Evolutionary conservation across 2,329 filamentous ascomycete species (phyloP).

Genomic region (Aspergillus tanneri): DNA sequence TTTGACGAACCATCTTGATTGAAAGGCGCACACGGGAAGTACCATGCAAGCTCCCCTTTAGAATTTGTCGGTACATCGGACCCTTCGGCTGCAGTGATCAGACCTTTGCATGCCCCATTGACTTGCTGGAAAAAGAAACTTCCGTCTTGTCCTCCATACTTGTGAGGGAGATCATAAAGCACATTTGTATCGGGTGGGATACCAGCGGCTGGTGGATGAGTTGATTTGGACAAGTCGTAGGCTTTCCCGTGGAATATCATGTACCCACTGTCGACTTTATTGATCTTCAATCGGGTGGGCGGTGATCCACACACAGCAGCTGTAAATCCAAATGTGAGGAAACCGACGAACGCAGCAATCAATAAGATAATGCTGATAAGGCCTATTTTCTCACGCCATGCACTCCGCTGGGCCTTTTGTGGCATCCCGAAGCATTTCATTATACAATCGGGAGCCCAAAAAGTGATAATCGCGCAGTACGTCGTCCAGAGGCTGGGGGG

Average conservation of each 20-base stretch:
- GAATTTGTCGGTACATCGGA: slow-evolving; percentile 79
- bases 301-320: slow-evolving; percentile 77
- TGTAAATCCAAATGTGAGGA: slow-evolving; percentile 95
- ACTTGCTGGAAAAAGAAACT: slow-evolving; percentile 99
- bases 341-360: slow-evolving; percentile 88
- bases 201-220: slow-evolving; percentile 76
- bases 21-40: slow-evolving; percentile 89
- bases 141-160: slow-evolving; percentile 83
- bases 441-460: slow-evolving; percentile 87
- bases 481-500: slow-evolving; percentile 91
- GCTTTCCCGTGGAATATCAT: slow-evolving; percentile 96
- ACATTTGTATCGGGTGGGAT: slow-evolving; percentile 76
- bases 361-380: slow-evolving; percentile 87
- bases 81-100: slow-evolving; percentile 69
- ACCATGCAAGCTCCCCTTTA: slow-evolving; percentile 81
- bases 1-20: slow-evolving; percentile 87
- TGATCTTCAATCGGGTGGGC: slow-evolving; percentile 71
- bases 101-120: slow-evolving; percentile 89
- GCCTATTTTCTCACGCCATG: slow-evolving; percentile 98
- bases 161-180: slow-evolving; percentile 78
- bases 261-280: slow-evolving; percentile 76
- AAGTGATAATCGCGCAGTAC: slow-evolving; percentile 90
- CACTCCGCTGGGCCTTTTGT: slow-evolving; percentile 80
- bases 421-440: slow-evolving; percentile 82
- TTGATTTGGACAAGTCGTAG: slow-evolving; percentile 75